Base-by-base conservation (phyloP, 2,329 filamentous ascomycete species). In the Cytospora piceicola region DNA sequence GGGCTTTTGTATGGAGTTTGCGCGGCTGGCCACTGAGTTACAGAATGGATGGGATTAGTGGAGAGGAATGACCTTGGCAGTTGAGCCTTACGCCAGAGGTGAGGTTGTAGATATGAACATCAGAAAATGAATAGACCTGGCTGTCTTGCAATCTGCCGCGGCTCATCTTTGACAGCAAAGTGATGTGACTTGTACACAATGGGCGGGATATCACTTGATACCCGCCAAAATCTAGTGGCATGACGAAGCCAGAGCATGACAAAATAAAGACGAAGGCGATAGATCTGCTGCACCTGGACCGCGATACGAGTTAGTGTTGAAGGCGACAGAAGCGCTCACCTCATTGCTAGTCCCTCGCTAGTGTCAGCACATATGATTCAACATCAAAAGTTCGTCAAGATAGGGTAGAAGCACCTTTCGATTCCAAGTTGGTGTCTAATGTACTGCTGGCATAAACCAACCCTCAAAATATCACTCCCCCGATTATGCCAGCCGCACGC, bases 401-500 rank as follows among this genome's bases (percentile, higher is more conserved):
- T 70, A 71, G 74, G 72, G 72, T 66, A 72, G 66, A 71, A 72
- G 73, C 75, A 77, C 75, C 75, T 77, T 76, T 74, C 58, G 24
- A 69, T 68, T 62, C 65, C 64, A 66, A 58, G 57, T 61, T 57
- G 53, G 57, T 39, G 46, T 61, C 68, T 66, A 66, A 60, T 68
- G 61, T 69, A 51, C 61, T 63, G 29, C 7, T 32, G 29, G 32
- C 36, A 39, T 56, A n/a, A 27, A 57, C 34, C 55, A 30, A 32
- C 3, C n/a, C 39, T n/a, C 29, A n/a, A 49, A 8, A 15, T 36
- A 39, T 57, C 39, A 42, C 2, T 0, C 65, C 20, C 24, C 30
- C 20, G 22, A 64, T 73, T 74, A 88, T 53, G 82, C 84, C 70
- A 90, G 79, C 71, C 88, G 80, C 56, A 90, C 87, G 69, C 88